Conservation (phyloP, 495 filamentous ascomycete genomes). For the Parathielavia appendiculata region DNA sequence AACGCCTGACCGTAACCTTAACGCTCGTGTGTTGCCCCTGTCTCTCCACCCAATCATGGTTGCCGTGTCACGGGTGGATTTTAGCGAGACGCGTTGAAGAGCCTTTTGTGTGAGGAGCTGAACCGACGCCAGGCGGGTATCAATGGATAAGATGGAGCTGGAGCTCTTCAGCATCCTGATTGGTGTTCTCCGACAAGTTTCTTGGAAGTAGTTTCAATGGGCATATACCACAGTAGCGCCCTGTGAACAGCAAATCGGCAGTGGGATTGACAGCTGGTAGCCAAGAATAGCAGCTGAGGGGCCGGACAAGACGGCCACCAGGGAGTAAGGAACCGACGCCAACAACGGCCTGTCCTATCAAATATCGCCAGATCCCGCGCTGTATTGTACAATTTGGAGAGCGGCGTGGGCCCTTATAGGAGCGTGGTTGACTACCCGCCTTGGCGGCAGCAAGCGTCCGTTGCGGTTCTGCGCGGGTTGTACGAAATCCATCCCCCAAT, state of each 20-base stretch:
- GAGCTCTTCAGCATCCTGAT: slow-evolving; percentile 18
- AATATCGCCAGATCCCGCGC: slow-evolving; percentile 7
- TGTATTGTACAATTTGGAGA: neutral
- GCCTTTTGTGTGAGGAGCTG: neutral
- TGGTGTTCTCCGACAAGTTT: slow-evolving; percentile 12
- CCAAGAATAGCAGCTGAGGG: slow-evolving; percentile 15
- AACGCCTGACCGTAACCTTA: neutral
- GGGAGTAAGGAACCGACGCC: neutral
- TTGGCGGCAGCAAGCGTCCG: neutral
- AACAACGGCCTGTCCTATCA: slow-evolving; percentile 9
- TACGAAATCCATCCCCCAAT: neutral
- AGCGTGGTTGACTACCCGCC: neutral
- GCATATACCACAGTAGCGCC: neutral
- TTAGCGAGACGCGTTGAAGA: neutral
- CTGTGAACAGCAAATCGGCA: neutral
- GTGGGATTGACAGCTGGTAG: slow-evolving; percentile 1
- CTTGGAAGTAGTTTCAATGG: neutral
- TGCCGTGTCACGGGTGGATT: neutral
- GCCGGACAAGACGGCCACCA: slow-evolving; percentile 8
- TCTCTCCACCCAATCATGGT: slow-evolving; percentile 5
- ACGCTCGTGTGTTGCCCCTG: slow-evolving; percentile 3
- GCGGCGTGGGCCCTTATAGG: neutral
- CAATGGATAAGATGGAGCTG: neutral
- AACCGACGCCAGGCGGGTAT: neutral
- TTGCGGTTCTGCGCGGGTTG: neutral